Percentiles rank a stretch among this genome's conserved stretches.
These are phyloP conservation scores for Cladosporium phlei DNA, from an alignment of 2,329 filamentous ascomycete genomes.

Conservation along the genomic window DNA sequence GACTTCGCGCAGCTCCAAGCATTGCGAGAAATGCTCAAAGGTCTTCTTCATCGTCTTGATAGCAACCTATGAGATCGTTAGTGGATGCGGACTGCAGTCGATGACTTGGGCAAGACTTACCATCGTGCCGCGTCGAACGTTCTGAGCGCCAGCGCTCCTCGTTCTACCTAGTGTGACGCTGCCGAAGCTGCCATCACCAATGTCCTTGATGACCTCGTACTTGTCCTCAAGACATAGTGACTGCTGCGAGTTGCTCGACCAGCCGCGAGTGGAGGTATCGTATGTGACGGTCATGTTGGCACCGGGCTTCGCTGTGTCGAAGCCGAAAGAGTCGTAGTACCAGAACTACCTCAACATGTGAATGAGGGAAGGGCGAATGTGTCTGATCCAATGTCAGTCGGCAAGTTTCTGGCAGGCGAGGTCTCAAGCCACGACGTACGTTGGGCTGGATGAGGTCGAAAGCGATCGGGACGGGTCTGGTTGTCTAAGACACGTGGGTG, in stretches of 20 bases:
- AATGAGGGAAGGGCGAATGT: constrained; percentile 1
- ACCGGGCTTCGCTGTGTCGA: constrained; percentile 9
- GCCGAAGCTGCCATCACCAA: constrained; percentile 97
- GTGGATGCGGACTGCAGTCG: constrained; percentile 1
- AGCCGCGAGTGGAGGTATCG: constrained; percentile 66
- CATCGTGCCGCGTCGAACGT: constrained; percentile 85
- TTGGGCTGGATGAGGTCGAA: constrained; percentile 6
- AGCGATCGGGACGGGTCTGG: constrained; percentile 7
- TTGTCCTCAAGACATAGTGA: constrained; percentile 72
- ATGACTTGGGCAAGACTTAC: constrained; percentile 53
- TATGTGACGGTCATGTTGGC: constrained; percentile 66
- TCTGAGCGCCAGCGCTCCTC: constrained; percentile 79
- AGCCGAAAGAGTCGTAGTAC: not conserved
- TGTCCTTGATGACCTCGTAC: constrained; percentile 95
- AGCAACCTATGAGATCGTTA: constrained; percentile 62
- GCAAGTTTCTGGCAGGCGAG: constrained; percentile 5
- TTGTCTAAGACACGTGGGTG: constrained; percentile 13
- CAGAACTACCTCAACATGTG: constrained; percentile 14
- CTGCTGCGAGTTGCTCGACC: constrained; percentile 46
- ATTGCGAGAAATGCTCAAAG: constrained; percentile 86
- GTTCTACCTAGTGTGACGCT: constrained; percentile 91
- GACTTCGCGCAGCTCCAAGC: constrained; percentile 90
- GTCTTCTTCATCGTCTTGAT: constrained; percentile 99
- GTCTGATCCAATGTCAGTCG: constrained; percentile 10
- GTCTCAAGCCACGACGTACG: not conserved